A percentile compares a stretch with the other conserved stretches of the same genome.
These are phyloP conservation scores for Blepharisma undulans DNA, from an alignment of 169 alveolate genomes.

Conservation along the genomic window DNA sequence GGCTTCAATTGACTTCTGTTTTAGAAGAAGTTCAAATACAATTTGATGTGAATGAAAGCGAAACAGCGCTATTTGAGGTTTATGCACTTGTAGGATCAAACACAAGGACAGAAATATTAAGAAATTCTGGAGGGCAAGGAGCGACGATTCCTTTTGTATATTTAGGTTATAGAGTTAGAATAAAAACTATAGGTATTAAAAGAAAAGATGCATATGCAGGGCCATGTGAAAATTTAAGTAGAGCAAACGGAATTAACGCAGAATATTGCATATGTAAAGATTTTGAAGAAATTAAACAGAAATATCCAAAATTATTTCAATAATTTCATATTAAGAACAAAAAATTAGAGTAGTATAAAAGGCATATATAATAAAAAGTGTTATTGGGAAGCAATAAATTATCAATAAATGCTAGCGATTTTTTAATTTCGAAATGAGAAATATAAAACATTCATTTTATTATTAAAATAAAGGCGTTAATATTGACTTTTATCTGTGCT, in stretches of 20 bases:
- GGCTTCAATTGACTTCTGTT: not conserved
- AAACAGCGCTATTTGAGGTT: not conserved
- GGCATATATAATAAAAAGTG: too few species aligned
- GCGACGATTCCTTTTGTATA: conserved; percentile 9
- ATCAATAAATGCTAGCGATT: too few species aligned
- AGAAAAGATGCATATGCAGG: conserved; percentile 38
- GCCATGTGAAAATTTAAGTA: conserved; percentile 4
- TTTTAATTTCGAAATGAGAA: too few species aligned
- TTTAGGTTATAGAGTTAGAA: not conserved
- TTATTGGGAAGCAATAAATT: too few species aligned
- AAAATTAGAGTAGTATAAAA: not conserved
- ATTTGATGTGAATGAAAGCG: not conserved
- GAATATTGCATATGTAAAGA: conserved; percentile 31
- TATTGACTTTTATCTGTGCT: too few species aligned
- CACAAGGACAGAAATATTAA: not conserved
- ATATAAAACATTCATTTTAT: too few species aligned
- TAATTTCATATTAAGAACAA: not conserved
- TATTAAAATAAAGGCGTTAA: too few species aligned
- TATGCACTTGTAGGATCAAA: not conserved
- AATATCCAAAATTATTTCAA: not conserved
- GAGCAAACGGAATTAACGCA: not conserved
- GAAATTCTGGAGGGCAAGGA: not conserved
- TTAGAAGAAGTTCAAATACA: not conserved
- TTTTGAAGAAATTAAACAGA: not conserved
- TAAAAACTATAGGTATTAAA: conserved; percentile 8